Base-by-base conservation (phyloP, 164 flowering plant genomes). In the Tinospora cordifolia region DNA sequence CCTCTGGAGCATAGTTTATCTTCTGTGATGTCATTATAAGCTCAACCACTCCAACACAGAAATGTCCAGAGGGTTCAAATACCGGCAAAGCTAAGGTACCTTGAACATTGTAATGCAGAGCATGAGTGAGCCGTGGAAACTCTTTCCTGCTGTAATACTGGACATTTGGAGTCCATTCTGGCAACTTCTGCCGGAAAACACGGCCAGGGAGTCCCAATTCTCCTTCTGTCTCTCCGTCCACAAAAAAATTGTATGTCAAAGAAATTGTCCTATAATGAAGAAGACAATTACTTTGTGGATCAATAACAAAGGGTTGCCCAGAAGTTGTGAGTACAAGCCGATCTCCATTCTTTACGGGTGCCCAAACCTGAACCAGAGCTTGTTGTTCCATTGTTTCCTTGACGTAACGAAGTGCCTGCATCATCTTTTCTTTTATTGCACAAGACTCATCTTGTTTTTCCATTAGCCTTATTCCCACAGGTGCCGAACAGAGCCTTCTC, bases 131-230 rank as follows among this genome's bases (percentile, higher is more conserved):
- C 22, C 99, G 81, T 12, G 88, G 82, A 72, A 86, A 95, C 74
- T 95, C 99, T 60, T 81, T 82, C 71, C 86, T 85, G 44, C 91
- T 84, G 75, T 95, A 95, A 72, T 86, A 95, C 81, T 88, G 97
- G 66, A 95, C 99, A 84, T 95, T 86, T 12, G 98, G 99, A 67
- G 94, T 92, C 99, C 99, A 95, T 77, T 95, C 99, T 0, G 98
- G 99, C 78, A 87, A 68, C 62, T 86, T 92, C 51, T 84, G 84
- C 74, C 83, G 74, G 74, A 92, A 95, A 75, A 95, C 99, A 71
- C 99, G 97, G 30, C 92, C 99, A 57, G 99, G 99, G 72, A 95
- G 93, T 68, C 99, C 97, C 58, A 88, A 82, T 25, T 82, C 83
- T 70, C 82, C 86, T 69, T 88, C 90, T 47, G 68, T 78, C 67